These are phyloP conservation scores for Globisporangium echinulatum DNA, from an alignment of 352 stramenopile genomes.

Conservation along the genomic window DNA sequence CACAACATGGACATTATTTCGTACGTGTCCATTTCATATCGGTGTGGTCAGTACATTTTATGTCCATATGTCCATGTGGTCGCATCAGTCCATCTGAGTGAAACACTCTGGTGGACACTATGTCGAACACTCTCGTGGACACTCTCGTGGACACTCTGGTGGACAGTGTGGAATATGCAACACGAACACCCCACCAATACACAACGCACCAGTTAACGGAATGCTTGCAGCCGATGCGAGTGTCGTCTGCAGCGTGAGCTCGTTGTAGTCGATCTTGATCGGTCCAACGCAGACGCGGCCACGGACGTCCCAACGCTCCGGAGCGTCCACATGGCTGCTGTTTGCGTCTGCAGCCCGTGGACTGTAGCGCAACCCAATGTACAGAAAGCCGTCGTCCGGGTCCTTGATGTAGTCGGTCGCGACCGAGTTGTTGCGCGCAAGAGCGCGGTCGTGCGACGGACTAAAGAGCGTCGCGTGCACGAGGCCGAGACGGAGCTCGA, in stretches of 20 bases:
- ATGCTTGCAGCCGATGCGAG: slow-evolving; percentile 14
- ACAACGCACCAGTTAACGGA: slow-evolving; percentile 3
- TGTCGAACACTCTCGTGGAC: too few relatives aligned
- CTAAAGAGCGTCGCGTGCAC: slow-evolving; percentile 34
- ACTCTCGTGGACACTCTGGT: too few relatives aligned
- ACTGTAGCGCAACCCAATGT: slow-evolving; percentile 49
- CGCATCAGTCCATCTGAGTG: neutral
- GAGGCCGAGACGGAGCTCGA: slow-evolving; percentile 52
- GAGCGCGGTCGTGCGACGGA: slow-evolving; percentile 7
- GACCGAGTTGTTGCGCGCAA: slow-evolving; percentile 37
- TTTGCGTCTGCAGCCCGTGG: slow-evolving; percentile 9
- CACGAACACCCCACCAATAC: neutral
- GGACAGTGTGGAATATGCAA: too few relatives aligned
- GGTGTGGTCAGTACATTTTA: too few relatives aligned
- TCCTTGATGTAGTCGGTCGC: slow-evolving; percentile 62
- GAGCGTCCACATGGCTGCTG: slow-evolving; percentile 5
- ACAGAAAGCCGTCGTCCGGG: slow-evolving; percentile 60
- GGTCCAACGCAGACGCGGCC: slow-evolving; percentile 49
- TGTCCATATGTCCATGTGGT: too few relatives aligned
- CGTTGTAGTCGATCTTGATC: slow-evolving; percentile 58
- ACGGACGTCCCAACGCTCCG: slow-evolving; percentile 40
- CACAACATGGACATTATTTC: neutral
- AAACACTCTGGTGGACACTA: neutral
- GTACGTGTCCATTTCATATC: neutral
- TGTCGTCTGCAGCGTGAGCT: slow-evolving; percentile 29